A percentile compares a stretch with the other conserved stretches of the same genome.
These are phyloP conservation scores for Aspergillus diversus DNA, from an alignment of 495 filamentous ascomycete genomes.

Conservation along the genomic window DNA sequence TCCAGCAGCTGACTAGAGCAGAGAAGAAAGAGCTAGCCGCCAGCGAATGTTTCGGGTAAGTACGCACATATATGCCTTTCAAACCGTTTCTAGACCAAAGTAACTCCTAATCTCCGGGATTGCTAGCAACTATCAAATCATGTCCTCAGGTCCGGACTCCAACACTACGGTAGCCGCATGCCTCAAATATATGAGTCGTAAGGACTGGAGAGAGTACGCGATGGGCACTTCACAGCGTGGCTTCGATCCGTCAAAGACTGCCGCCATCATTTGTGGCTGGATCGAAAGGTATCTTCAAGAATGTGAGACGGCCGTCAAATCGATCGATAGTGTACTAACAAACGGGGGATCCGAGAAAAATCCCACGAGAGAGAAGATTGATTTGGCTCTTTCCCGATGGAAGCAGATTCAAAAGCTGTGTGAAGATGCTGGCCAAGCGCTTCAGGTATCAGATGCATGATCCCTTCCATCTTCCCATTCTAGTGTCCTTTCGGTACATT, in stretches of 20 bases:
- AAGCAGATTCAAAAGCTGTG: conserved; percentile 43
- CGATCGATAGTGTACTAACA: conserved; percentile 18
- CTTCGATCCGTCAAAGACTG: conserved; percentile 23
- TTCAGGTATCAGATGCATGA: not conserved
- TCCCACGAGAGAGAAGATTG: conserved; percentile 23
- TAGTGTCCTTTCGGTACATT: not conserved
- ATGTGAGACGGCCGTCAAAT: conserved; percentile 28
- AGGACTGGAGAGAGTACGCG: conserved; percentile 37
- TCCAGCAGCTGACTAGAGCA: conserved; percentile 43
- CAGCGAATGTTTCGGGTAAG: conserved; percentile 55
- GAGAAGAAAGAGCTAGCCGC: conserved; percentile 51
- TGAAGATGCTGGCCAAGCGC: conserved; percentile 13
- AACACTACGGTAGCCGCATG: conserved; percentile 63
- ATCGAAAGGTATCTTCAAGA: conserved; percentile 28
- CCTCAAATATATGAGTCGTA: conserved; percentile 34
- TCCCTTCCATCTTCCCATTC: not conserved
- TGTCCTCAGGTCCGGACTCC: conserved; percentile 41
- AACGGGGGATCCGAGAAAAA: conserved; percentile 16
- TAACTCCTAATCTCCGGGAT: not conserved
- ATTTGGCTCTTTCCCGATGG: conserved; percentile 43
- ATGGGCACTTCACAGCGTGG: conserved; percentile 27
- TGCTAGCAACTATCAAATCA: conserved; percentile 56
- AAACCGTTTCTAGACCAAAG: not conserved
- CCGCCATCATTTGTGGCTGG: conserved; percentile 30
- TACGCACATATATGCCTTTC: not conserved